Evolutionary conservation across 805 yeast genomes (phyloP).

Genomic region (Ogataea thermomethanolica): DNA sequence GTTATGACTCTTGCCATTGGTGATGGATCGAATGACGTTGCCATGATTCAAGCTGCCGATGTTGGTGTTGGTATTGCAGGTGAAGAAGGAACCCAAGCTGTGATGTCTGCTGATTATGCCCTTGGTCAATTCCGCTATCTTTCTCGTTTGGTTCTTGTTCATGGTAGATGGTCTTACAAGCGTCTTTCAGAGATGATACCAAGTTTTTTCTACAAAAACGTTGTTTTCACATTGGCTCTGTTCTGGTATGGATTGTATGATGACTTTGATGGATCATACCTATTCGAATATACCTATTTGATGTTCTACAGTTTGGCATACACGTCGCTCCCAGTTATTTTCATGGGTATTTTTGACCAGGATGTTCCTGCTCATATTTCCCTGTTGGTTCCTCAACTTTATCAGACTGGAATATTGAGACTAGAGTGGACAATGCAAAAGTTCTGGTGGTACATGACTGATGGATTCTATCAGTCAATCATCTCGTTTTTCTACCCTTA

Average conservation of each 20-base stretch:
- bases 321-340: constrained; percentile 76
- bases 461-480: constrained; percentile 73
- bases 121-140: constrained; percentile 77
- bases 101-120: constrained; percentile 84
- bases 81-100: constrained; percentile 89
- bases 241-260: constrained; percentile 79
- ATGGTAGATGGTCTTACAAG: constrained; percentile 86
- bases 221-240: constrained; percentile 65
- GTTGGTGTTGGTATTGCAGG: constrained; percentile 90
- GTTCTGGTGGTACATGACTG: constrained; percentile 71
- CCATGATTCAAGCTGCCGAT: constrained; percentile 87
- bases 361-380: constrained; percentile 72
- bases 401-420: constrained; percentile 68
- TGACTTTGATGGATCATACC: constrained; percentile 75
- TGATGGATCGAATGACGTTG: constrained; percentile 87
- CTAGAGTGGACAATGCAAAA: constrained; percentile 67
- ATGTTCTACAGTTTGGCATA: constrained; percentile 82
- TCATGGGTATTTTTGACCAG: constrained; percentile 76
- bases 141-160: constrained; percentile 63
- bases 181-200: constrained; percentile 83
- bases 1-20: constrained; percentile 89
- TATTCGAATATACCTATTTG: constrained; percentile 73
- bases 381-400: constrained; percentile 68
- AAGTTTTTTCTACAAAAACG: constrained; percentile 74
- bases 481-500: constrained; percentile 75